Conservation (phyloP, 352 stramenopile genomes). For the Phytophthora sansomeana region DNA sequence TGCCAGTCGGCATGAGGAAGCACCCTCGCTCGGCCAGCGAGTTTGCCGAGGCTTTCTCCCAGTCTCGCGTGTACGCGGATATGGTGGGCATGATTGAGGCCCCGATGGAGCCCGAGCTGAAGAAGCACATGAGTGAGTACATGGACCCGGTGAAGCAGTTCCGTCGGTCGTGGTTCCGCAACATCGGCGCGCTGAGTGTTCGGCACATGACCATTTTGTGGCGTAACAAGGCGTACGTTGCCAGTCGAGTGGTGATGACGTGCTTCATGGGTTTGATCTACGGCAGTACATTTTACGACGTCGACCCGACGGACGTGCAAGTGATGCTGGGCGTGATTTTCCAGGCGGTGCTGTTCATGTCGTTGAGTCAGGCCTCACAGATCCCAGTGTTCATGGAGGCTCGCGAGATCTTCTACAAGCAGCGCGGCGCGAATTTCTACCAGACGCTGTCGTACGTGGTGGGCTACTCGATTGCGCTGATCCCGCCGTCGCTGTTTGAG, state of each 20-base stretch:
- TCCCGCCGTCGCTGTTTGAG: slow-evolving; percentile 14
- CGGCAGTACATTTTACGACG: slow-evolving; percentile 6
- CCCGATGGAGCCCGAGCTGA: slow-evolving; percentile 26
- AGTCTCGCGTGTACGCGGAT: slow-evolving; percentile 33
- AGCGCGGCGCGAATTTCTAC: slow-evolving; percentile 13
- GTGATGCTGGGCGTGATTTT: slow-evolving; percentile 13
- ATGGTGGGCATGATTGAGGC: slow-evolving; percentile 26
- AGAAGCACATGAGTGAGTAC: slow-evolving; percentile 17
- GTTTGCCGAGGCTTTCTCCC: slow-evolving; percentile 47
- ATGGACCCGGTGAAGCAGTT: slow-evolving; percentile 27
- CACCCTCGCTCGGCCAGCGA: slow-evolving; percentile 30
- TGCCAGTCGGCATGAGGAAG: slow-evolving; percentile 22
- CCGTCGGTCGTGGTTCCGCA: slow-evolving; percentile 24
- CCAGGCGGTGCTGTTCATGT: slow-evolving; percentile 17
- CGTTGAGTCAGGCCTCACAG: slow-evolving; percentile 12
- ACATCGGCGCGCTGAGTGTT: slow-evolving; percentile 20
- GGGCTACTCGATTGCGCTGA: slow-evolving; percentile 10
- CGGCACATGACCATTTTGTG: slow-evolving; percentile 60
- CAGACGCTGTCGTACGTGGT: slow-evolving; percentile 14
- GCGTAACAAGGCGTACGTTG: slow-evolving; percentile 34
- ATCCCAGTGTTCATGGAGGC: slow-evolving; percentile 15
- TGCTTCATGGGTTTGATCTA: slow-evolving; percentile 16
- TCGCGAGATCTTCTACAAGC: slow-evolving; percentile 15
- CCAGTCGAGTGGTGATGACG: slow-evolving; percentile 24
- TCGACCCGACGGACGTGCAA: slow-evolving; percentile 7